Evolutionary conservation across 345 rosid genomes (phyloP), one percentile per base, ranked within the genome.

Genomic region (Turritis glabra): DNA sequence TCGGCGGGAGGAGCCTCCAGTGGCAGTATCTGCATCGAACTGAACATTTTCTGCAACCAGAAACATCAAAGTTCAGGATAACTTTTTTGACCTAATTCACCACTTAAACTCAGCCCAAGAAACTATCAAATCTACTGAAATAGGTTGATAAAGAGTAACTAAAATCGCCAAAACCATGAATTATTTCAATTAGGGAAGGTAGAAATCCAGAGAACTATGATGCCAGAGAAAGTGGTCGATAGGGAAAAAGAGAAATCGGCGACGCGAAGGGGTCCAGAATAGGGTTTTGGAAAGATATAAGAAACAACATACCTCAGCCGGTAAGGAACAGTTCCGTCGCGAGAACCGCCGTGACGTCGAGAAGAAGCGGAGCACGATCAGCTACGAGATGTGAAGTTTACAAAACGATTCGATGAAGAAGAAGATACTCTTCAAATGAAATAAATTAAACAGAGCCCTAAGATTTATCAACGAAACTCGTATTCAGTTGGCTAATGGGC

Each of bases 1-100:
- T 84, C 86, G 0, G 80, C 18, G 7, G 96, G 86, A 56, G 97
- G 94, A 47, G 96, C 97, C 30, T 92, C 90, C 26, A 92, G 92
- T 18, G 88, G 85, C 80, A 92, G 82, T 33, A 88, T 92, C 30
- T 88, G 82, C 67, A 69, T 40, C 10, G 84, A 63, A 51, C 87
- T 73, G 1, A 83, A 79, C 96, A 89, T 92, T 67, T 65, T 66
- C 80, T 72, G 77, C 40, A 38, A 72, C 68, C 43, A 46, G 5
- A 33, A 61, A 50, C 12, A n/a, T 10, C 23, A 44, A 21, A 53
- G 0, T n/a, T 63, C 19, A 53, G 9, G 15, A 25, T 50, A 8
- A 17, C 15, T 50, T 26, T 21, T 38, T 9, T 35, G 22, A 70
- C 80, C 80, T 63, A 63, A 62, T 32, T 52, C 18, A 58, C 25